Evolutionary conservation across 2,329 filamentous ascomycete species (phyloP).

Genomic region (Fusarium caatingaense): DNA sequence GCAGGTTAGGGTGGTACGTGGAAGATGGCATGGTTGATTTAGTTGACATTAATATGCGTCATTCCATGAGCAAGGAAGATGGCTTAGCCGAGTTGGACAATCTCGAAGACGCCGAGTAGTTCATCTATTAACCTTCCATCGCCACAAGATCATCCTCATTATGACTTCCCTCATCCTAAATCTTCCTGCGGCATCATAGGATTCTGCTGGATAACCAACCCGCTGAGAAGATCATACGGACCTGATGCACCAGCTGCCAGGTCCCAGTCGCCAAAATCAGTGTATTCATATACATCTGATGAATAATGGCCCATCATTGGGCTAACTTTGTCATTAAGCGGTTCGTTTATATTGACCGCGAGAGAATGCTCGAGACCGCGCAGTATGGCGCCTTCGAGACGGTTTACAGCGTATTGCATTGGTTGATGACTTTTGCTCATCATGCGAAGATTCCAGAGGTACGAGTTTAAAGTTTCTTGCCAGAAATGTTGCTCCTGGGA

Average conservation of each 20-base stretch:
- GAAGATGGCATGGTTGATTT: slow-evolving; percentile 48
- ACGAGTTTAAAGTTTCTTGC: slow-evolving; percentile 51
- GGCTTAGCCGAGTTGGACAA: slow-evolving; percentile 33
- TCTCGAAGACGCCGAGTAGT: slow-evolving; percentile 37
- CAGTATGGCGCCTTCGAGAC: slow-evolving; percentile 53
- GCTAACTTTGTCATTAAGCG: slow-evolving; percentile 47
- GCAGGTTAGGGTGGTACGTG: slow-evolving; percentile 48
- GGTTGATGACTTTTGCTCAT: slow-evolving; percentile 53
- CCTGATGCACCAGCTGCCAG: slow-evolving; percentile 45
- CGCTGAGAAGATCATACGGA: slow-evolving; percentile 48
- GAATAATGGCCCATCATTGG: slow-evolving; percentile 45
- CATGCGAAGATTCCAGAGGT: slow-evolving; percentile 50
- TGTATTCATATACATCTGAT: slow-evolving; percentile 47
- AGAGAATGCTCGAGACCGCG: slow-evolving; percentile 53
- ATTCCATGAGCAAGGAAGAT: slow-evolving; percentile 32
- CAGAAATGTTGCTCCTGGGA: slow-evolving; percentile 49
- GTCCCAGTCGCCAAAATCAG: slow-evolving; percentile 52
- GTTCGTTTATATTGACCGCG: slow-evolving; percentile 51
- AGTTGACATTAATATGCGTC: slow-evolving; percentile 43
- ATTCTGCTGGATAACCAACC: slow-evolving; percentile 41
- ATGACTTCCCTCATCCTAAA: slow-evolving; percentile 26
- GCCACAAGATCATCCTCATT: background rate
- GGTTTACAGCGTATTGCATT: slow-evolving; percentile 53
- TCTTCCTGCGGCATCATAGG: slow-evolving; percentile 43
- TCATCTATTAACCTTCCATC: slow-evolving; percentile 12